Conservation (phyloP, 2,329 filamentous ascomycete genomes). For the Cladosporium austrohemisphaericum region DNA sequence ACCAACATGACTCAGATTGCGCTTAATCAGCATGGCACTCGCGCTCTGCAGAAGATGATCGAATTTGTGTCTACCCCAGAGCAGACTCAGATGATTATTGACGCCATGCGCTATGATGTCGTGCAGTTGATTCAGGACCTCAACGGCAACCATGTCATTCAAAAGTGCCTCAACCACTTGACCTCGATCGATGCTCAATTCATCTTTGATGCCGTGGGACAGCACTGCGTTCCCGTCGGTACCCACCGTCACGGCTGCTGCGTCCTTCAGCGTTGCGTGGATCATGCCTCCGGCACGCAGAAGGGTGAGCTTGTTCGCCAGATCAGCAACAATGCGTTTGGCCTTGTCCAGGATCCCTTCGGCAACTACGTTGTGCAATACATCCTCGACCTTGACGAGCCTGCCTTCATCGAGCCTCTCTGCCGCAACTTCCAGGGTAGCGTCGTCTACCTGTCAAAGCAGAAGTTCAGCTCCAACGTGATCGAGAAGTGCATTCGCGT, state of each 20-base stretch:
- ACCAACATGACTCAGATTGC: slow-evolving; percentile 88
- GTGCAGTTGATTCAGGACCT: slow-evolving; percentile 95
- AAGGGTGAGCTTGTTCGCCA: slow-evolving; percentile 80
- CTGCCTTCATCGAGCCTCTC: slow-evolving; percentile 81
- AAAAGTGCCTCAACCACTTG: slow-evolving; percentile 97
- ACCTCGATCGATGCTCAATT: slow-evolving; percentile 81
- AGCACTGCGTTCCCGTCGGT: slow-evolving; percentile 81
- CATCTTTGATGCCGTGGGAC: slow-evolving; percentile 92
- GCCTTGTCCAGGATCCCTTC: slow-evolving; percentile 91
- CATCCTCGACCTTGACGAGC: slow-evolving; percentile 87
- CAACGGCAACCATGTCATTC: slow-evolving; percentile 98
- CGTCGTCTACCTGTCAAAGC: slow-evolving; percentile 72
- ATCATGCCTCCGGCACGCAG: slow-evolving; percentile 87
- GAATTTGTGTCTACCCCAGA: slow-evolving; percentile 84
- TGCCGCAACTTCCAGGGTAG: slow-evolving; percentile 75
- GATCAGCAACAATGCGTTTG: slow-evolving; percentile 84
- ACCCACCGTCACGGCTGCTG: slow-evolving; percentile 98
- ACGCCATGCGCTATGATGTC: slow-evolving; percentile 75
- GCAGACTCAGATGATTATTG: slow-evolving; percentile 83
- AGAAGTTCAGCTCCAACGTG: slow-evolving; percentile 99
- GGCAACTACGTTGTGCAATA: slow-evolving; percentile 99
- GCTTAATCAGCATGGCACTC: slow-evolving; percentile 93
- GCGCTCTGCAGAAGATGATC: slow-evolving; percentile 98
- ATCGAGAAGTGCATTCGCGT: slow-evolving; percentile 91
- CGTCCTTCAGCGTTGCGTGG: slow-evolving; percentile 95